A percentile compares a stretch with the other conserved stretches of the same genome.
Conservation (phyloP, 441 rosid genomes). For the Euphorbia corollata region DNA sequence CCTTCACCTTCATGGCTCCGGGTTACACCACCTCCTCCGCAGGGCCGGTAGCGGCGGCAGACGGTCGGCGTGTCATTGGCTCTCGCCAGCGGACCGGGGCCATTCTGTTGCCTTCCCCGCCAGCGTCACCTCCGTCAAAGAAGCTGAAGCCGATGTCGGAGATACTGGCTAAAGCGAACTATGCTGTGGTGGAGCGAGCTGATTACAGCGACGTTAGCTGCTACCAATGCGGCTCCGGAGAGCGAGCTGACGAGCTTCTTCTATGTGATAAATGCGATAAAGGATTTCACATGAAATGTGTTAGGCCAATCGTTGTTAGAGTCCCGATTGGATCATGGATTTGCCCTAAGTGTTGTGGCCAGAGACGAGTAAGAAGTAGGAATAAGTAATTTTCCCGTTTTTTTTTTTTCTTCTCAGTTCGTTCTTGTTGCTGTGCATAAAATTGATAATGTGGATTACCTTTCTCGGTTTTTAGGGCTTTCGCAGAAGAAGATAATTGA, state of each 20-base stretch:
- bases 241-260: constrained; percentile 54
- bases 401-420: not conserved
- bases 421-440: not conserved
- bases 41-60: constrained; percentile 24
- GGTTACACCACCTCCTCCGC: constrained; percentile 26
- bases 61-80: constrained; percentile 25
- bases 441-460: constrained; percentile 22
- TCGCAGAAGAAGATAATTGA: constrained; percentile 80
- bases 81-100: constrained; percentile 44
- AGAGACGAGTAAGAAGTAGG: constrained; percentile 75
- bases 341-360: constrained; percentile 61
- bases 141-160: constrained; percentile 50
- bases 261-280: constrained; percentile 71
- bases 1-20: constrained; percentile 28
- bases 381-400: constrained; percentile 9
- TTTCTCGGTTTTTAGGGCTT: constrained; percentile 37
- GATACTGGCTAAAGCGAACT: constrained; percentile 43
- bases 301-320: constrained; percentile 71
- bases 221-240: constrained; percentile 72
- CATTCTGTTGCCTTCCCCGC: constrained; percentile 29
- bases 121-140: constrained; percentile 43
- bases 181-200: constrained; percentile 37
- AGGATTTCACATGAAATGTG: constrained; percentile 80
- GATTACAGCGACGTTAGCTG: constrained; percentile 49
- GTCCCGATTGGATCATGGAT: constrained; percentile 83